Conservation (phyloP, 116 monocot species). For the Cymodocea nodosa region DNA sequence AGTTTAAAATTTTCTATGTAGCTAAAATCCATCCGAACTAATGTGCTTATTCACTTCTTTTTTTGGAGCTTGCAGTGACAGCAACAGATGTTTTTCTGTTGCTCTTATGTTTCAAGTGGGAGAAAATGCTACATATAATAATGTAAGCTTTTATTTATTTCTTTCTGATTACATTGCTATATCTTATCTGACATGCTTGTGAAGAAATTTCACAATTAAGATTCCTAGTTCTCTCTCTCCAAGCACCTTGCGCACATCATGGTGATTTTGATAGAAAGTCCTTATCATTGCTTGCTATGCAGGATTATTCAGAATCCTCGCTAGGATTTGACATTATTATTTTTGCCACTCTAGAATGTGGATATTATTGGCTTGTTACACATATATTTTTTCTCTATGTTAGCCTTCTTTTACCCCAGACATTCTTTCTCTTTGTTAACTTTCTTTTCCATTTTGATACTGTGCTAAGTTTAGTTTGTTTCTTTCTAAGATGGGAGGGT, state of each 20-base stretch:
- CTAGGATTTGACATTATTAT: too few species aligned
- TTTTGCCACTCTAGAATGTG: too few species aligned
- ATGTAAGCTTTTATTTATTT: constrained; percentile 36
- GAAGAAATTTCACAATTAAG: neutral
- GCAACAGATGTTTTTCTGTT: constrained; percentile 77
- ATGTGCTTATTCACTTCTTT: constrained; percentile 4
- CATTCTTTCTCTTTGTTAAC: neutral
- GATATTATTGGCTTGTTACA: too few species aligned
- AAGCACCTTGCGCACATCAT: too few species aligned
- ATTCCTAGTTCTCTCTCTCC: too few species aligned
- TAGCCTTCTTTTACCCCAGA: neutral
- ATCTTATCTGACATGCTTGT: neutral
- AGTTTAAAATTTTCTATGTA: too few species aligned
- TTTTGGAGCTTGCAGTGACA: constrained; percentile 37
- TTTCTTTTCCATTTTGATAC: neutral
- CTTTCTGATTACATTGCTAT: neutral
- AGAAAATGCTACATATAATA: constrained; percentile 75
- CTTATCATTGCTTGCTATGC: too few species aligned
- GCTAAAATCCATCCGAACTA: too few species aligned
- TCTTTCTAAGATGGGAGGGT: constrained; percentile 82
- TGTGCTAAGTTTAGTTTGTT: neutral
- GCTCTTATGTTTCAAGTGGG: constrained; percentile 99
- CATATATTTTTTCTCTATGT: neutral
- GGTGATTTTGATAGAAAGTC: too few species aligned
- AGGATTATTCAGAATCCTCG: too few species aligned